These are phyloP conservation scores for Erysimum cheiri DNA, from an alignment of 441 rosid species.

Conservation along the genomic window DNA sequence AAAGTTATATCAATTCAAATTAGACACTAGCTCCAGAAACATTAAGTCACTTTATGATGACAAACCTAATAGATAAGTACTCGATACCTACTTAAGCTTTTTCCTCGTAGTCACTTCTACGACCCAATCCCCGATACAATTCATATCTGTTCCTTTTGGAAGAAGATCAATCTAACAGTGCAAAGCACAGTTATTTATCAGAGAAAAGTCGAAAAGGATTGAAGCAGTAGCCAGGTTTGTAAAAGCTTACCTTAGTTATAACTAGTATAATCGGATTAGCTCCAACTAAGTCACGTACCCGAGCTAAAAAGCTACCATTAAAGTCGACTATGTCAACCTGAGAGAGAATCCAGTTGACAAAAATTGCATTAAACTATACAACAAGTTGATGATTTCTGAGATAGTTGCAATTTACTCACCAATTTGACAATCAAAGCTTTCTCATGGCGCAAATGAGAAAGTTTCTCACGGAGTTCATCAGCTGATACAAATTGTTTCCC, in stretches of 20 bases:
- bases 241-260: slow-evolving; percentile 73
- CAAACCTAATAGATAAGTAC: slow-evolving; percentile 1
- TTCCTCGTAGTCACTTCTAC: slow-evolving; percentile 87
- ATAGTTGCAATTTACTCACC: slow-evolving; percentile 48
- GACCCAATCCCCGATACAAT: slow-evolving; percentile 97
- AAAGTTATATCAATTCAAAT: slow-evolving; percentile 21
- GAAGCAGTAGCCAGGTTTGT: slow-evolving; percentile 1
- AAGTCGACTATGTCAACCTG: slow-evolving; percentile 98
- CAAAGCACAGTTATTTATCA: slow-evolving; percentile 31
- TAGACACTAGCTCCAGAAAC: slow-evolving; percentile 27
- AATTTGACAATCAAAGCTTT: slow-evolving; percentile 83
- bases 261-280: slow-evolving; percentile 93
- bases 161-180: slow-evolving; percentile 80
- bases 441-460: slow-evolving; percentile 83
- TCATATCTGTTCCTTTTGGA: slow-evolving; percentile 90
- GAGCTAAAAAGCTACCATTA: slow-evolving; percentile 92
- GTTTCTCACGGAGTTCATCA: slow-evolving; percentile 88
- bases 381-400: not conserved
- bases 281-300: slow-evolving; percentile 90
- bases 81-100: slow-evolving; percentile 78
- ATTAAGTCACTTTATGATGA: slow-evolving; percentile 6
- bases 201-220: slow-evolving; percentile 26
- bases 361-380: slow-evolving; percentile 23
- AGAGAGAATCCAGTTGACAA: slow-evolving; percentile 22
- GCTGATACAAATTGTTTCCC: slow-evolving; percentile 91